Conservation (phyloP, 192 early-diverging fungal genomes). For the Globomyces pollinis-pini region DNA sequence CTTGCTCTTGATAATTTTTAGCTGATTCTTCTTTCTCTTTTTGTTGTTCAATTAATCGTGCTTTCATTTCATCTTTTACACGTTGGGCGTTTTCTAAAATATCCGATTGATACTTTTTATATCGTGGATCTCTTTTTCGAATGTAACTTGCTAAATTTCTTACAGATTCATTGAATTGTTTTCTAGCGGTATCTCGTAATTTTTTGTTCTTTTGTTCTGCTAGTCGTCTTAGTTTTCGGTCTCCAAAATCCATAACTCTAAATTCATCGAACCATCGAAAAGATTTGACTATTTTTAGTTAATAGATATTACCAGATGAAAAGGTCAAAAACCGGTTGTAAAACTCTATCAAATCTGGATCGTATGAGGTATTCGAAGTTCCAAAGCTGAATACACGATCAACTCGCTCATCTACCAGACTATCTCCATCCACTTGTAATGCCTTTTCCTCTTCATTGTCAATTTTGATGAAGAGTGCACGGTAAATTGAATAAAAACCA, state of each 20-base stretch:
- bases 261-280: constrained; percentile 92
- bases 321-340: constrained; percentile 71
- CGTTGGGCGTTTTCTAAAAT: constrained; percentile 38
- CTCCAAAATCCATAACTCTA: constrained; percentile 70
- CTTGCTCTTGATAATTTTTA: constrained; percentile 55
- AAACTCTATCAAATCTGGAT: constrained; percentile 47
- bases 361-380: constrained; percentile 52
- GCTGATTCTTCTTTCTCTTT: constrained; percentile 51
- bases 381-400: constrained; percentile 61
- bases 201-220: constrained; percentile 94
- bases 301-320: too few relatives aligned
- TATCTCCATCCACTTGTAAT: constrained; percentile 23
- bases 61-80: constrained; percentile 45
- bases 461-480: constrained; percentile 66
- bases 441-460: constrained; percentile 75
- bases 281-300: too few relatives aligned
- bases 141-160: constrained; percentile 65
- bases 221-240: constrained; percentile 65
- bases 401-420: constrained; percentile 21
- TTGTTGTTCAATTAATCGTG: constrained; percentile 52
- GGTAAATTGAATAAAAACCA: constrained; percentile 78
- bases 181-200: constrained; percentile 58
- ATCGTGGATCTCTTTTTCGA: constrained; percentile 85
- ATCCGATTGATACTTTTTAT: constrained; percentile 53
- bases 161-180: constrained; percentile 38